These are phyloP conservation scores for Pichia sp. DNA, from an alignment of 1,139 yeast species.

Conservation along the genomic window DNA sequence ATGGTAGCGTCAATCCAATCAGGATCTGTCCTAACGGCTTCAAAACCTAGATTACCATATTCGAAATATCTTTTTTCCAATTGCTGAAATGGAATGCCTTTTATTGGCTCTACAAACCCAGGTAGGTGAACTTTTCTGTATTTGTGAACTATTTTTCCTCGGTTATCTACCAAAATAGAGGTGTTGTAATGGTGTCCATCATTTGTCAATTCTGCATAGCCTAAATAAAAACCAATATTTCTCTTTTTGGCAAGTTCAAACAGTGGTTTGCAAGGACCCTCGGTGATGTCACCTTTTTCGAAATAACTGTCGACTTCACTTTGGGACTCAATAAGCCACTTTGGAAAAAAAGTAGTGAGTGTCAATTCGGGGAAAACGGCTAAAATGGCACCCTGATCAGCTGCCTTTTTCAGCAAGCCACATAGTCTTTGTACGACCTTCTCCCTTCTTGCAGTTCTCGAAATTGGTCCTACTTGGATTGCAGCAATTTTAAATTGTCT, in stretches of 20 bases:
- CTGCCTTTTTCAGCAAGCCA: slow-evolving; percentile 28
- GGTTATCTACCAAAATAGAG: slow-evolving; percentile 32
- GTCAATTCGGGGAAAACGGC: slow-evolving; percentile 33
- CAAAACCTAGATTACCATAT: slow-evolving; percentile 34
- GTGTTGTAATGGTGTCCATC: slow-evolving; percentile 36
- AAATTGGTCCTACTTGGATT: slow-evolving; percentile 21
- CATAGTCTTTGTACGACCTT: slow-evolving; percentile 33
- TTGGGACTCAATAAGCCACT: slow-evolving; percentile 32
- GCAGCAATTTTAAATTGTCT: slow-evolving; percentile 21
- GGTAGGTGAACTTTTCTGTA: slow-evolving; percentile 33
- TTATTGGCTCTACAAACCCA: slow-evolving; percentile 32
- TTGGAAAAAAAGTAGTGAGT: slow-evolving; percentile 31
- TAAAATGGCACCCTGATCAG: slow-evolving; percentile 28
- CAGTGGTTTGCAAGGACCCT: slow-evolving; percentile 31
- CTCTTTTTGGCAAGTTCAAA: slow-evolving; percentile 33
- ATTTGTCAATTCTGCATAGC: slow-evolving; percentile 37
- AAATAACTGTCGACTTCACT: slow-evolving; percentile 36
- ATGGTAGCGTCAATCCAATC: slow-evolving; percentile 17
- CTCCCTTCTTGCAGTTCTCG: slow-evolving; percentile 28
- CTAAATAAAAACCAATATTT: slow-evolving; percentile 34
- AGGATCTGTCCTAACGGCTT: slow-evolving; percentile 28
- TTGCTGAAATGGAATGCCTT: slow-evolving; percentile 34
- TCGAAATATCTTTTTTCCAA: slow-evolving; percentile 36
- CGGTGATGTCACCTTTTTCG: slow-evolving; percentile 35
- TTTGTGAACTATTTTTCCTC: slow-evolving; percentile 15